These are phyloP conservation scores for Graphilbum fragrans DNA, from an alignment of 2,329 filamentous ascomycete species.

Conservation along the genomic window DNA sequence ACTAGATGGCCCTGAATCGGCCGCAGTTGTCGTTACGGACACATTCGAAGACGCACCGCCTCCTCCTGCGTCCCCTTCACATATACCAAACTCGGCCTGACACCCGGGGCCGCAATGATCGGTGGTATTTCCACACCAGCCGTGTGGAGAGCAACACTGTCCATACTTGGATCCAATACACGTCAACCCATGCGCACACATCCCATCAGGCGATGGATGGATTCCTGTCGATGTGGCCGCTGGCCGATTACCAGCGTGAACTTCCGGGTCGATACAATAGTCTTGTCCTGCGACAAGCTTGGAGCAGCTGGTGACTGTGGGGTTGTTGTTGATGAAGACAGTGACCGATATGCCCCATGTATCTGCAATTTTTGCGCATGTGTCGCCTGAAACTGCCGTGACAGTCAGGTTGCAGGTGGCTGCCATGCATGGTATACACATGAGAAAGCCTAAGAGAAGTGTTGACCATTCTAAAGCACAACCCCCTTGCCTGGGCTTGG, in stretches of 20 bases:
- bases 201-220: too few relatives aligned
- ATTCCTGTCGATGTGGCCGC: too few relatives aligned
- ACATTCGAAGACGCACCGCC: background rate
- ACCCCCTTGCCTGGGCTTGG: too few relatives aligned
- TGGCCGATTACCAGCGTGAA: too few relatives aligned
- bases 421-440: too few relatives aligned
- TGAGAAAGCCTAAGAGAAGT: too few relatives aligned
- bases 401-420: constrained; percentile 4
- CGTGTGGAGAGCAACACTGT: constrained; percentile 18
- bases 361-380: constrained; percentile 4
- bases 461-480: too few relatives aligned
- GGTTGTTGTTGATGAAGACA: constrained; percentile 6
- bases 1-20: too few relatives aligned
- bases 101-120: constrained; percentile 18
- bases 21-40: too few relatives aligned
- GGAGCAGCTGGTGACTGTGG: constrained; percentile 4
- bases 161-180: constrained; percentile 14
- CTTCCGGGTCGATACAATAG: constrained; percentile 7
- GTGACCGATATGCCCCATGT: constrained; percentile 7
- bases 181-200: constrained; percentile 12
- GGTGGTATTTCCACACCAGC: constrained; percentile 18
- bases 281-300: background rate
- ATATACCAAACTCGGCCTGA: constrained; percentile 13
- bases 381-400: constrained; percentile 5
- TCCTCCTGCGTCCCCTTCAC: background rate